Percentiles rank a stretch among this genome's conserved stretches.
Conservation (phyloP, 148 eudicot species). For the Camellia lanceoleosa region DNA sequence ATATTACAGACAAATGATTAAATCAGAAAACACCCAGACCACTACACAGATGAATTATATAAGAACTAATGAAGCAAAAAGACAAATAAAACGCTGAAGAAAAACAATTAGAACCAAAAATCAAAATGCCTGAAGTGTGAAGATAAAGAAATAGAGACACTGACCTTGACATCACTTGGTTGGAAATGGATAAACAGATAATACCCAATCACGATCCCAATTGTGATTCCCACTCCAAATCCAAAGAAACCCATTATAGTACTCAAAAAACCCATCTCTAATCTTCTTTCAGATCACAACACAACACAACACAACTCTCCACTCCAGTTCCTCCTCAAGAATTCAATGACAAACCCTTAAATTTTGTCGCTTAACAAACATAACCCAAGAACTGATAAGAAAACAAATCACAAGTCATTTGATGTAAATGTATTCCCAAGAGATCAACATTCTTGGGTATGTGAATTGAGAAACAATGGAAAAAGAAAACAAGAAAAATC, state of each 20-base stretch:
- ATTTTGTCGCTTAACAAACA: too few relatives aligned
- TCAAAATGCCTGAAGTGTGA: not conserved
- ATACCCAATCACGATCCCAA: slow-evolving; percentile 82
- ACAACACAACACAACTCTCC: not conserved
- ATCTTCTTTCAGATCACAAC: slow-evolving; percentile 21
- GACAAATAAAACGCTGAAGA: not conserved
- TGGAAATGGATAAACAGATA: slow-evolving; percentile 71
- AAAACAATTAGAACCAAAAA: slow-evolving; percentile 2
- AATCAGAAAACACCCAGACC: not conserved
- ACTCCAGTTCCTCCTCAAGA: not conserved
- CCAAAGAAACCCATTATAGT: slow-evolving; percentile 62
- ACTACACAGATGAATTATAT: not conserved
- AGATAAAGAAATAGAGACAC: slow-evolving; percentile 16
- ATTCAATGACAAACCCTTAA: not conserved
- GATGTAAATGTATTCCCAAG: too few relatives aligned
- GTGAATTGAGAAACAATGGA: not conserved
- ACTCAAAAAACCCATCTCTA: slow-evolving; percentile 71
- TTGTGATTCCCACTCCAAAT: slow-evolving; percentile 72
- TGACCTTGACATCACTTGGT: slow-evolving; percentile 75
- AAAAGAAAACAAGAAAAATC: not conserved
- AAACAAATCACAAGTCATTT: too few relatives aligned
- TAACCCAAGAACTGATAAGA: not conserved
- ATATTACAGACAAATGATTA: not conserved
- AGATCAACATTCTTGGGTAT: slow-evolving; percentile 7
- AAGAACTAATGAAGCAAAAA: not conserved